Base-by-base conservation (phyloP, 371 early-diverging fungal genomes). In the Lichtheimia ornata region DNA sequence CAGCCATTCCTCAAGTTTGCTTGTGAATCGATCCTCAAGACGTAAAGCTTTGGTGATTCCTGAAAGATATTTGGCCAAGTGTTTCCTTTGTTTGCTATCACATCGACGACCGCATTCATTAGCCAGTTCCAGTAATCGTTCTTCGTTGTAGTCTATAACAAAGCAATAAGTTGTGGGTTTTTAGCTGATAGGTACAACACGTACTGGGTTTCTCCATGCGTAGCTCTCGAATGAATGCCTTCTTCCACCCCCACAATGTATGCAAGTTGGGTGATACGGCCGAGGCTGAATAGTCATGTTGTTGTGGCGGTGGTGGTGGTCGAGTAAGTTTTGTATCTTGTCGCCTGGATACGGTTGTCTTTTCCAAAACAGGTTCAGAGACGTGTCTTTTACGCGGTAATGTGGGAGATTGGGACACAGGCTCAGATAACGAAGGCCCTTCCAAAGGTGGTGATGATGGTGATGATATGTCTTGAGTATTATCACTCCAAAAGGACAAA, bases 171-270 rank as follows among this genome's bases (percentile, higher is more conserved):
- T 18, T 18, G 35, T 1, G 22, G 22, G 1, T 22, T 22, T 18
- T 22, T 53, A 9, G 30, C 18, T 35, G 13, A 40, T 3, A 2
- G 13, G 4, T 27, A 28, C 3, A 52, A 14, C 1, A 28, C 27
- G 17, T 56, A 56, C 57, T 56, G 9, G 43, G 57, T 9, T 41
- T 15, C 45, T 22, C 42, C 12, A 42, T 11, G 40, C 57, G 57
- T 25, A 56, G 11, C 25, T 56, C 42, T 45, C 43, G 57, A 3
- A 56, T 56, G 6, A 56, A 18, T 5, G 25, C 27, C 40, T 42
- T 35, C n/a, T 56, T 56, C 12, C 25, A 22, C 1, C 57, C 57
- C 57, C 57, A 56, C 22, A 56, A 15, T 45, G 57, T 56, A 9
- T 15, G 13, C 17, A 45, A 44, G 24, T 42, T 41, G 17, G 45